Conservation (phyloP, 2,329 filamentous ascomycete species). For the Leptosphaerulina australis region DNA sequence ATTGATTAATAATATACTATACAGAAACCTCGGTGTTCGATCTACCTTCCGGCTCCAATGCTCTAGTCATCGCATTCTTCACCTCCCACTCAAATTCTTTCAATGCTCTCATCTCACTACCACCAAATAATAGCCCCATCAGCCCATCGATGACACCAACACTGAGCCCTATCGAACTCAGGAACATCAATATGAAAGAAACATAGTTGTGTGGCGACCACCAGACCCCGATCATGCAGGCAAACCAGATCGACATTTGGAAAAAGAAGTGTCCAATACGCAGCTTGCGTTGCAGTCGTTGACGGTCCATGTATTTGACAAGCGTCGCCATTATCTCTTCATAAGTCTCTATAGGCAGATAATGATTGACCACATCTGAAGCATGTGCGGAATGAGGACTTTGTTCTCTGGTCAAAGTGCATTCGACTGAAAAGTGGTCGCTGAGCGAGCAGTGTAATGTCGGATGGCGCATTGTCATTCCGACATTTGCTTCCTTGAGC, state of each 20-base stretch:
- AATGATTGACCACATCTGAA: constrained; percentile 31
- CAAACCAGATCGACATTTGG: constrained; percentile 71
- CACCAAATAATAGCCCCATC: constrained; percentile 85
- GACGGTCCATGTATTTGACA: constrained; percentile 70
- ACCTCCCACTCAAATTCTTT: constrained; percentile 96
- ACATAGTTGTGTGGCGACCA: constrained; percentile 79
- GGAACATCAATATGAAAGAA: constrained; percentile 77
- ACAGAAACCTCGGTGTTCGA: not conserved
- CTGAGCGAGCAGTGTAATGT: constrained; percentile 83
- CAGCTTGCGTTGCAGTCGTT: constrained; percentile 72
- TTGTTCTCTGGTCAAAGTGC: constrained; percentile 62
- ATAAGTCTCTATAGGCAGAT: constrained; percentile 61
- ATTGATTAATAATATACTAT: not conserved
- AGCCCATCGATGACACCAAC: constrained; percentile 83
- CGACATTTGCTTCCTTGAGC: constrained; percentile 72
- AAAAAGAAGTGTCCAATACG: constrained; percentile 75
- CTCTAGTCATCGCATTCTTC: constrained; percentile 37
- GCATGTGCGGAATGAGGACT: constrained; percentile 14
- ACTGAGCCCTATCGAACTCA: constrained; percentile 77
- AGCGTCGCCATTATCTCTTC: constrained; percentile 77
- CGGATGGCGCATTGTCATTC: constrained; percentile 82
- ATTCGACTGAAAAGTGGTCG: constrained; percentile 92
- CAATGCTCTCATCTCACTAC: constrained; percentile 79
- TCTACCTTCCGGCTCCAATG: constrained; percentile 20
- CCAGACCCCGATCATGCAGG: constrained; percentile 82